Conservation (phyloP, 805 yeast species). For the Hanseniaspora guilliermondii region DNA sequence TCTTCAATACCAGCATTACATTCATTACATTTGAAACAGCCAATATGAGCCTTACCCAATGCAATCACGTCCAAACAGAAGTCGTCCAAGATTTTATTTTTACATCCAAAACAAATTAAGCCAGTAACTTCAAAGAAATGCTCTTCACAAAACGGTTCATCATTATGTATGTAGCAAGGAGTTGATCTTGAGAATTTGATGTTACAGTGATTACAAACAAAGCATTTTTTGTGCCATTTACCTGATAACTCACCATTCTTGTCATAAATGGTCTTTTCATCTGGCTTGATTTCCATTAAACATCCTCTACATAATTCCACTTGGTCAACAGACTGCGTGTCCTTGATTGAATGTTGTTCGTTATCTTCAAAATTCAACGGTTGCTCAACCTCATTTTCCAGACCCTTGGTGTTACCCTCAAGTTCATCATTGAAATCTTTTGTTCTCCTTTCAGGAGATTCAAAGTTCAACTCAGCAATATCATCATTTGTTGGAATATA, state of each 20-base stretch:
- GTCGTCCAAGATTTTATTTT: conserved; percentile 6
- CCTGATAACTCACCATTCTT: conserved; percentile 60
- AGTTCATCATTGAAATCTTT: neutral
- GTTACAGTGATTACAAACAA: conserved; percentile 57
- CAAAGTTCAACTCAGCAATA: neutral
- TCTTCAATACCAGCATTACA: conserved; percentile 4
- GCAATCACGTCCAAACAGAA: conserved; percentile 8
- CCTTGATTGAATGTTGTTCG: neutral
- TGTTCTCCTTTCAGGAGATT: neutral
- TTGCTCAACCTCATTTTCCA: neutral
- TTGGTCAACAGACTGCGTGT: neutral
- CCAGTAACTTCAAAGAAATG: conserved; percentile 33
- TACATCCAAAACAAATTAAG: conserved; percentile 5
- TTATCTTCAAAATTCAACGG: neutral
- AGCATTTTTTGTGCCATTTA: conserved; percentile 88
- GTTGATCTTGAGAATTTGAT: conserved; percentile 45
- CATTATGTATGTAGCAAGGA: conserved; percentile 64
- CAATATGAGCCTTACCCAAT: conserved; percentile 8
- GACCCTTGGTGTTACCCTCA: neutral
- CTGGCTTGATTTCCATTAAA: conserved; percentile 31
- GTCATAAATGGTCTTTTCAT: conserved; percentile 57
- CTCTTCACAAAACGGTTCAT: conserved; percentile 66
- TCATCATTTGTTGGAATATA: neutral
- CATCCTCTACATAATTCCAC: conserved; percentile 77
- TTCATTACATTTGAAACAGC: conserved; percentile 8